These are phyloP conservation scores for Polyplosphaeria fusca DNA, from an alignment of 495 filamentous ascomycete species.

Conservation along the genomic window DNA sequence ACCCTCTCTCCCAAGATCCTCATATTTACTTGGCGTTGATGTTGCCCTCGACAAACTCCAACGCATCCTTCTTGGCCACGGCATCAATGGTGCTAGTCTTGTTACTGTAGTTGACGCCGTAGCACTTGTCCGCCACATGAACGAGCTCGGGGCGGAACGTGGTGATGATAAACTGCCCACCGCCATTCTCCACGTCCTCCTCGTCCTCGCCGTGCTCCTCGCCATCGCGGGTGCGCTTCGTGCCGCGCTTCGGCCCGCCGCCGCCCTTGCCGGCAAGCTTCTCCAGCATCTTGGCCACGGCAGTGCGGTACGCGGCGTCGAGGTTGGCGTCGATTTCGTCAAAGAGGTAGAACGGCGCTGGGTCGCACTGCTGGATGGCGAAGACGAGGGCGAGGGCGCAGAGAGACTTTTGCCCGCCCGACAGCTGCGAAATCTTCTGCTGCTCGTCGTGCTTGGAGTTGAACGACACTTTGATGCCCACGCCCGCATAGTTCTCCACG, in stretches of 20 bases:
- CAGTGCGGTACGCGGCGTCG: conserved; percentile 94
- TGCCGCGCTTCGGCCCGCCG: no score
- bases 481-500: conserved; percentile 95
- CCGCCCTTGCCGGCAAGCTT: conserved; percentile 25
- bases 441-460: conserved; percentile 98
- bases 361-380: conserved; percentile 97
- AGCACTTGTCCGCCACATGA: conserved; percentile 92
- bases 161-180: conserved; percentile 66
- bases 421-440: conserved; percentile 94
- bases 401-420: conserved; percentile 96
- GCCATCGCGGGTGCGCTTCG: no score
- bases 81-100: conserved; percentile 92
- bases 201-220: no score
- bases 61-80: conserved; percentile 78
- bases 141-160: conserved; percentile 98
- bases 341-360: conserved; percentile 97
- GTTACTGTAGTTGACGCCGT: conserved; percentile 89
- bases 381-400: conserved; percentile 96
- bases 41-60: conserved; percentile 87
- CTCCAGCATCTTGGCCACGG: conserved; percentile 82
- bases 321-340: conserved; percentile 99
- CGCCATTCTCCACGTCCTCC: no score
- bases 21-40: no score
- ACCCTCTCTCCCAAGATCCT: no score
- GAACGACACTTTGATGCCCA: conserved; percentile 98